Evolutionary conservation across 75 land plant species (phyloP).

Genomic region (Pinus tabuliformis): DNA sequence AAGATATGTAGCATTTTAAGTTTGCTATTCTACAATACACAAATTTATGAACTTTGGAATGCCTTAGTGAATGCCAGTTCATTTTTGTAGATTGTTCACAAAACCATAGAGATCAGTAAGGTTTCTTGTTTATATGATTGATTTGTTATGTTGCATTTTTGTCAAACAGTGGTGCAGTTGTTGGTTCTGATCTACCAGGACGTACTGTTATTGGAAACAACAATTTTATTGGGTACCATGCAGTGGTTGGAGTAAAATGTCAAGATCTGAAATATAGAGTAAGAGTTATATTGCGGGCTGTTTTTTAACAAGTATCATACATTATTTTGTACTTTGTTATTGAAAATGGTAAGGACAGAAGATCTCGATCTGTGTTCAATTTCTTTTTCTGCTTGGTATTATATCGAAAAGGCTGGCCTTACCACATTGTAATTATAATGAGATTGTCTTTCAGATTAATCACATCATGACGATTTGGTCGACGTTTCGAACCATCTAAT

Average conservation of each 20-base stretch:
- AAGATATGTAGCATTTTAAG: background rate
- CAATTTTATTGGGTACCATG: conserved; percentile 83
- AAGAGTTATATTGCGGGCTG: background rate
- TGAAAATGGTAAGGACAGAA: background rate
- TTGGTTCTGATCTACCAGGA: conserved; percentile 90
- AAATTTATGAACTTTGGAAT: background rate
- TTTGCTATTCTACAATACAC: background rate
- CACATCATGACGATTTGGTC: too few relatives aligned
- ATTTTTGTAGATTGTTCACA: background rate
- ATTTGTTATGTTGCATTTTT: conserved; percentile 8
- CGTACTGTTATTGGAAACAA: conserved; percentile 66
- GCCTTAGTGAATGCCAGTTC: background rate
- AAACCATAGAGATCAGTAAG: background rate
- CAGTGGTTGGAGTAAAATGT: conserved; percentile 89
- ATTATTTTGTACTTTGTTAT: background rate
- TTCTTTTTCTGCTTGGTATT: background rate
- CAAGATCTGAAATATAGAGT: conserved; percentile 97
- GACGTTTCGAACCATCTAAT: too few relatives aligned
- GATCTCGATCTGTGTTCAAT: background rate
- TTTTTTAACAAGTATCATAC: background rate
- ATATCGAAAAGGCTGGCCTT: background rate
- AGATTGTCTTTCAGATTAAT: too few relatives aligned
- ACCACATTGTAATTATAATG: background rate
- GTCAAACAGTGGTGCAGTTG: conserved; percentile 85
- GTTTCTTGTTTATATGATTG: background rate